Conservation (phyloP, 2,329 filamentous ascomycete genomes). For the Tolypocladium ophioglossoides region DNA sequence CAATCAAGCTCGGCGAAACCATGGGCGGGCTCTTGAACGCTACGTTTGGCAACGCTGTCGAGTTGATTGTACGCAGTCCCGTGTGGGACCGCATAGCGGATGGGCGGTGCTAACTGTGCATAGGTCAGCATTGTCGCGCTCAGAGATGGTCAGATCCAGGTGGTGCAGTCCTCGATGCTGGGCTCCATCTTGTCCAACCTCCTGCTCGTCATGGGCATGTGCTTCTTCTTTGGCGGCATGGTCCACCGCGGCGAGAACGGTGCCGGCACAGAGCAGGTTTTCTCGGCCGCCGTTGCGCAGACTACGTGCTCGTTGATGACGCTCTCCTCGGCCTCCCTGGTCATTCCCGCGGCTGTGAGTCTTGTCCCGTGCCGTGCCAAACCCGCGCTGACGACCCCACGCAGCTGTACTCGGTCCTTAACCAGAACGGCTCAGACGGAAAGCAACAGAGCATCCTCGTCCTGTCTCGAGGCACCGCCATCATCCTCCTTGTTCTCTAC, state of each 20-base stretch:
- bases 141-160: conserved; percentile 74
- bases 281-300: conserved; percentile 67
- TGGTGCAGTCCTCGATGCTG: conserved; percentile 97
- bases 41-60: conserved; percentile 71
- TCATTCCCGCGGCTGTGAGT: conserved; percentile 60
- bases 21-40: conserved; percentile 65
- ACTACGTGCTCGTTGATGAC: conserved; percentile 69
- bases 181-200: conserved; percentile 93
- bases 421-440: conserved; percentile 27
- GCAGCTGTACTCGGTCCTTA: conserved; percentile 56
- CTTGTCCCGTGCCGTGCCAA: neutral
- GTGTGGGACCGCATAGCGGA: neutral
- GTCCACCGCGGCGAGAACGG: conserved; percentile 47
- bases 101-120: conserved; percentile 1
- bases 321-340: conserved; percentile 64
- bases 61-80: conserved; percentile 54
- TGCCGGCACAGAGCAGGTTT: conserved; percentile 54
- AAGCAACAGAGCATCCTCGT: conserved; percentile 50
- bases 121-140: conserved; percentile 90
- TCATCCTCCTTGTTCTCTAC: conserved; percentile 67
- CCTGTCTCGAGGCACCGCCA: conserved; percentile 64
- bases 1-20: conserved; percentile 60
- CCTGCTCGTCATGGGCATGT: conserved; percentile 74
- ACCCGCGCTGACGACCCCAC: neutral
- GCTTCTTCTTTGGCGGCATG: conserved; percentile 66